Evolutionary conservation across 352 stramenopile genomes (phyloP).

Genomic region (Pythium guiyangense): DNA sequence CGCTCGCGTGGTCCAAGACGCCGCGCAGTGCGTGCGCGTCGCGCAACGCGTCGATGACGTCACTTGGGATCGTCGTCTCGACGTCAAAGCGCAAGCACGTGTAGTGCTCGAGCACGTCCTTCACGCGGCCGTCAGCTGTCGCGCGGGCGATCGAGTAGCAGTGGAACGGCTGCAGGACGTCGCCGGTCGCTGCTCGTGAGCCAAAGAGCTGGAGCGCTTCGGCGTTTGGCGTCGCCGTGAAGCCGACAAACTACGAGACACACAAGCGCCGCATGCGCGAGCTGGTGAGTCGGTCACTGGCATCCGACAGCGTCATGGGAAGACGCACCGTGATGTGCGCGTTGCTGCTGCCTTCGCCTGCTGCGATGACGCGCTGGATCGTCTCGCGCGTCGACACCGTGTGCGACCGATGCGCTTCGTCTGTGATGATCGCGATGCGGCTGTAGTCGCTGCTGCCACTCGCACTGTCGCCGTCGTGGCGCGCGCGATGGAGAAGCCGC

Average conservation of each 20-base stretch:
- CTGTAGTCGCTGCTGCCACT: slow-evolving; percentile 22
- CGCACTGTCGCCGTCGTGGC: background rate
- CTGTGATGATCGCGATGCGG: slow-evolving; percentile 74
- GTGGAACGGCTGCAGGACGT: slow-evolving; percentile 44
- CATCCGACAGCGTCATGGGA: background rate
- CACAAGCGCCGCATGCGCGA: slow-evolving; percentile 1
- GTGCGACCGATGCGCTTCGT: slow-evolving; percentile 82
- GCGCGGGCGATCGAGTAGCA: slow-evolving; percentile 68
- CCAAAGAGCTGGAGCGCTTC: slow-evolving; percentile 75
- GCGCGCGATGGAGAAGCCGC: slow-evolving; percentile 52
- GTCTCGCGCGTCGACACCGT: slow-evolving; percentile 56
- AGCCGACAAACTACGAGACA: slow-evolving; percentile 62
- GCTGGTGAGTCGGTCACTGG: background rate
- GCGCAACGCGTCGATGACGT: slow-evolving; percentile 29
- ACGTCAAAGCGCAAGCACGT: slow-evolving; percentile 45
- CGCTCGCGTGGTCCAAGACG: slow-evolving; percentile 62
- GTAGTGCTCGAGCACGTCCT: slow-evolving; percentile 68
- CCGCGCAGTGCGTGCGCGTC: slow-evolving; percentile 22
- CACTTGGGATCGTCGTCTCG: slow-evolving; percentile 46
- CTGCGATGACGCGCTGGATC: slow-evolving; percentile 58
- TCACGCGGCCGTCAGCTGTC: slow-evolving; percentile 44
- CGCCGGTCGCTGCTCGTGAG: slow-evolving; percentile 9
- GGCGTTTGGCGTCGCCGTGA: slow-evolving; percentile 70
- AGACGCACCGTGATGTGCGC: slow-evolving; percentile 33
- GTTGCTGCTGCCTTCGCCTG: slow-evolving; percentile 29